Conservation (phyloP, 495 filamentous ascomycete species). For the Xylaria bambusicola region DNA sequence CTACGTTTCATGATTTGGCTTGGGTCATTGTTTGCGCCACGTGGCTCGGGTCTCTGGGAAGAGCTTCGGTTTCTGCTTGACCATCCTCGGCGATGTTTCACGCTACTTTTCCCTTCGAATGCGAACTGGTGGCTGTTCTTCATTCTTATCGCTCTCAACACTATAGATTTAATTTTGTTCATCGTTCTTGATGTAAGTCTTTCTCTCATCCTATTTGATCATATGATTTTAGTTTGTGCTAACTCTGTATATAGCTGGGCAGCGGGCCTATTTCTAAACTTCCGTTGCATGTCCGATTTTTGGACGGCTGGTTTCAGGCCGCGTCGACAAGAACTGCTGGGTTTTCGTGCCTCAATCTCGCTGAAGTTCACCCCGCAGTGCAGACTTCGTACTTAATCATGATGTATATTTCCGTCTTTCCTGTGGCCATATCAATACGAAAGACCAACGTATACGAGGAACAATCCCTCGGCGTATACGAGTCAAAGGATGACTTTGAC, state of each 20-base stretch:
- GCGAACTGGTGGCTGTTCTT: slow-evolving; percentile 97
- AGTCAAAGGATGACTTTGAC: slow-evolving; percentile 33
- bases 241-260: slow-evolving; percentile 57
- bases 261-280: slow-evolving; percentile 61
- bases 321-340: slow-evolving; percentile 85
- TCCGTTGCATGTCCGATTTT: slow-evolving; percentile 67
- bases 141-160: slow-evolving; percentile 79
- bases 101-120: slow-evolving; percentile 80
- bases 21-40: slow-evolving; percentile 57
- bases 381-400: slow-evolving; percentile 96
- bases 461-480: slow-evolving; percentile 82
- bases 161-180: slow-evolving; percentile 82
- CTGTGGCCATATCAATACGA: slow-evolving; percentile 90
- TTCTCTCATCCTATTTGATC: neutral
- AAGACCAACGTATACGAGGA: slow-evolving; percentile 98
- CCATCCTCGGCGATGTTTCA: slow-evolving; percentile 93
- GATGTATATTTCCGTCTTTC: slow-evolving; percentile 99
- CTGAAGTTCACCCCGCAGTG: slow-evolving; percentile 80
- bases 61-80: slow-evolving; percentile 88
- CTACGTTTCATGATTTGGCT: slow-evolving; percentile 88
- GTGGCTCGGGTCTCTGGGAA: slow-evolving; percentile 72
- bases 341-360: slow-evolving; percentile 75
- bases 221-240: slow-evolving; percentile 20
- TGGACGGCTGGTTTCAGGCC: slow-evolving; percentile 88
- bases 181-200: slow-evolving; percentile 80